phyloP scores from a whole-genome alignment of 352 stramenopile species.

The Pythium chondricola region DNA sequence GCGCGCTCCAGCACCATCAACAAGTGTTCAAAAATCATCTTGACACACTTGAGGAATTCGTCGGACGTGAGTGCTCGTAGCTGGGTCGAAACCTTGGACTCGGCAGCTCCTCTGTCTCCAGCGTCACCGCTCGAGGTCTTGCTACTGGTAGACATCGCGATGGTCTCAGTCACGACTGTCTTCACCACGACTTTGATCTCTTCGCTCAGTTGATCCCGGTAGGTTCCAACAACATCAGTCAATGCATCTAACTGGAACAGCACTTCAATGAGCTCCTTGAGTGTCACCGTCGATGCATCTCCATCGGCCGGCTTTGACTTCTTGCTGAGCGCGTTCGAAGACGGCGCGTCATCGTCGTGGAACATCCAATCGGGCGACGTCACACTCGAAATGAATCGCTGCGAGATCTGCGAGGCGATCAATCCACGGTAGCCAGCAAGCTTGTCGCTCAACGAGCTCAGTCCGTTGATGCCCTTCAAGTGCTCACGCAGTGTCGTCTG shows the following conservation, averaged over 20 bases:
- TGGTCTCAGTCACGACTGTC: slow-evolving; percentile 86
- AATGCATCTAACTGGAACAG: slow-evolving; percentile 74
- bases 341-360: slow-evolving; percentile 36
- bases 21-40: slow-evolving; percentile 89
- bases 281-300: slow-evolving; percentile 31
- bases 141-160: slow-evolving; percentile 53
- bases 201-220: slow-evolving; percentile 77
- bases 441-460: slow-evolving; percentile 70
- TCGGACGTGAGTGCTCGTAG: slow-evolving; percentile 72
- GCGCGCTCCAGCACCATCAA: slow-evolving; percentile 74
- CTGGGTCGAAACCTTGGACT: slow-evolving; percentile 83
- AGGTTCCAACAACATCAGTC: slow-evolving; percentile 62
- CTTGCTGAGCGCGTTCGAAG: neutral
- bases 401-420: slow-evolving; percentile 72
- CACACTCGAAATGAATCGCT: slow-evolving; percentile 73
- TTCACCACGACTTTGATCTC: slow-evolving; percentile 86
- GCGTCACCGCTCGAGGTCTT: slow-evolving; percentile 19
- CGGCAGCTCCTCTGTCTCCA: slow-evolving; percentile 17
- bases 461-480: slow-evolving; percentile 70
- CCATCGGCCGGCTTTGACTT: slow-evolving; percentile 4
- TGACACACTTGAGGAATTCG: slow-evolving; percentile 82
- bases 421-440: slow-evolving; percentile 64
- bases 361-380: slow-evolving; percentile 83
- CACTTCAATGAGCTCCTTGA: slow-evolving; percentile 54
- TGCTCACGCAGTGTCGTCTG: slow-evolving; percentile 61